Evolutionary conservation across 2,329 filamentous ascomycete species (phyloP).

Genomic region (Alternaria rosae): DNA sequence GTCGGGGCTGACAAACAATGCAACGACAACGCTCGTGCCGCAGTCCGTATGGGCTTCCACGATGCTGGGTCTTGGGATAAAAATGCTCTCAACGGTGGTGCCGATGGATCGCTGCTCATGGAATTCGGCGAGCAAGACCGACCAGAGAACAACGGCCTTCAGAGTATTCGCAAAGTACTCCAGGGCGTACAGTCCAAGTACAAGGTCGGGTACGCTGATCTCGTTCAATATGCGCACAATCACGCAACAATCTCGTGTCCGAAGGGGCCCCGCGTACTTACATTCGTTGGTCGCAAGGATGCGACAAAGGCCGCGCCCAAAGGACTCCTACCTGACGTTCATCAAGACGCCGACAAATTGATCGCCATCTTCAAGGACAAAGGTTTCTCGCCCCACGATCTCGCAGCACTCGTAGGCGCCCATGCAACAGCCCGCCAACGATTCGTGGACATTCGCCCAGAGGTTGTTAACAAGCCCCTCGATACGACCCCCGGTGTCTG

Average conservation of each 20-base stretch:
- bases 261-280: slow-evolving; percentile 60
- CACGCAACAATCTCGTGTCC: slow-evolving; percentile 60
- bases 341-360: slow-evolving; percentile 52
- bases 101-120: slow-evolving; percentile 53
- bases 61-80: slow-evolving; percentile 48
- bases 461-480: slow-evolving; percentile 49
- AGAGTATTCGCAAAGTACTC: slow-evolving; percentile 51
- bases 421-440: slow-evolving; percentile 60
- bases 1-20: slow-evolving; percentile 34
- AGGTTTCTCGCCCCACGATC: slow-evolving; percentile 59
- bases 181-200: slow-evolving; percentile 52
- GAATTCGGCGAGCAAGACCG: slow-evolving; percentile 47
- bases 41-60: slow-evolving; percentile 47
- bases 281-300: slow-evolving; percentile 61
- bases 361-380: slow-evolving; percentile 60
- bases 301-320: slow-evolving; percentile 50
- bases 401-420: slow-evolving; percentile 64
- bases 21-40: slow-evolving; percentile 46
- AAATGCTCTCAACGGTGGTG: slow-evolving; percentile 47
- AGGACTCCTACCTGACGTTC: slow-evolving; percentile 56
- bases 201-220: slow-evolving; percentile 61
- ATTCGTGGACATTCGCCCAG: slow-evolving; percentile 52
- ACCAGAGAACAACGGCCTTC: slow-evolving; percentile 56
- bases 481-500: slow-evolving; percentile 60
- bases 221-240: slow-evolving; percentile 60